Conservation (phyloP, 2,329 filamentous ascomycete genomes). For the Aspergillus oerlinghausenensis region DNA sequence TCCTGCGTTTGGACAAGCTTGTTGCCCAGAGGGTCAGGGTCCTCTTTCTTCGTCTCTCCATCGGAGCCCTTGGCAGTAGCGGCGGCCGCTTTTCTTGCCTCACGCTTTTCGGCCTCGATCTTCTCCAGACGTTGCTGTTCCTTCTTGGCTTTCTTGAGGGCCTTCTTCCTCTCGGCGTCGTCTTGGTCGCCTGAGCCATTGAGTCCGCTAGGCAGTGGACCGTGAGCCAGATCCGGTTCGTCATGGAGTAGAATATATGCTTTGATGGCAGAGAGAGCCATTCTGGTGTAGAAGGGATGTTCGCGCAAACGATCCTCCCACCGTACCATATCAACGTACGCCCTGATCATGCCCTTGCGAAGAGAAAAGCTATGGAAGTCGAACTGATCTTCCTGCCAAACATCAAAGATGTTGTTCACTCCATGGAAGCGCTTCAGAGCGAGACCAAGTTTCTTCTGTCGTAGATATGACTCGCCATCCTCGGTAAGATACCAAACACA, state of each 20-base stretch:
- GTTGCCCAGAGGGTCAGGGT: slow-evolving; percentile 78
- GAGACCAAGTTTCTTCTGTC: slow-evolving; percentile 75
- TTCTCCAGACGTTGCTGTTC: slow-evolving; percentile 70
- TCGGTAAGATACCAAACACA: slow-evolving; percentile 96
- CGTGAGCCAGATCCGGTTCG: slow-evolving; percentile 62
- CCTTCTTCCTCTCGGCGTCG: slow-evolving; percentile 73
- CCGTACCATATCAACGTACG: slow-evolving; percentile 91
- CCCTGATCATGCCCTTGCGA: slow-evolving; percentile 91
- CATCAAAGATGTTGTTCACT: slow-evolving; percentile 88
- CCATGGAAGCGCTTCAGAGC: slow-evolving; percentile 89
- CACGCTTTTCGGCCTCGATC: slow-evolving; percentile 75
- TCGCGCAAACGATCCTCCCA: slow-evolving; percentile 92
- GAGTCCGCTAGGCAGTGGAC: slow-evolving; percentile 53
- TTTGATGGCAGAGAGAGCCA: slow-evolving; percentile 74
- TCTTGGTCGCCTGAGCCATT: slow-evolving; percentile 47
- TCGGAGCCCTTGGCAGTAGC: slow-evolving; percentile 54
- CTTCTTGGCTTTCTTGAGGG: slow-evolving; percentile 83
- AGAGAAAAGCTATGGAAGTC: slow-evolving; percentile 98
- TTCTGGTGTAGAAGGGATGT: slow-evolving; percentile 86
- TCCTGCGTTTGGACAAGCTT: slow-evolving; percentile 76
- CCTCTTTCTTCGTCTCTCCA: slow-evolving; percentile 72
- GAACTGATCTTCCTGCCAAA: slow-evolving; percentile 98
- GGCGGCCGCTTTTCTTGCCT: slow-evolving; percentile 71
- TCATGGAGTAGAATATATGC: slow-evolving; percentile 78
- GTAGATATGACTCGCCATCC: slow-evolving; percentile 83